Evolutionary conservation across 257 asterid genomes (phyloP).

Genomic region (Solanum tarapatanum): DNA sequence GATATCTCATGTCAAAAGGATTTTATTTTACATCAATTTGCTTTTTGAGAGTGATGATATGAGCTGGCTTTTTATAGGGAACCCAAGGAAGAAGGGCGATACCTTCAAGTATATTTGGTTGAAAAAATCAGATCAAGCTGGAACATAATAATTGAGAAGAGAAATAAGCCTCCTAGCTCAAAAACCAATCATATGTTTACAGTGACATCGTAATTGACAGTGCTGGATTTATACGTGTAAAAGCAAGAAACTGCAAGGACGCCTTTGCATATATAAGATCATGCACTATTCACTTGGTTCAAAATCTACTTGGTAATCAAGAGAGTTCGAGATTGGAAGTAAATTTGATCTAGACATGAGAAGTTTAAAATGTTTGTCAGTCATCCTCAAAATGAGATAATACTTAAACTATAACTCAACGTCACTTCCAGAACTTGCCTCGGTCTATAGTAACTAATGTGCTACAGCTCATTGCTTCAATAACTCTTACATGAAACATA

Average conservation of each 20-base stretch:
- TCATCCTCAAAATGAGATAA: neutral
- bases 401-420: neutral
- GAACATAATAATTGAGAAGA: neutral
- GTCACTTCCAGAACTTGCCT: neutral
- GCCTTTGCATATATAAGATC: neutral
- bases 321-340: neutral
- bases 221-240: neutral
- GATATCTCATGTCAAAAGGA: neutral
- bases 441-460: neutral
- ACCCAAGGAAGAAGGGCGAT: neutral
- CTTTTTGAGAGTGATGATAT: neutral
- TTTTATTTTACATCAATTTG: neutral
- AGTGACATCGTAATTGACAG: neutral
- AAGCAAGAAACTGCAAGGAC: neutral
- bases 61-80: neutral
- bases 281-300: neutral
- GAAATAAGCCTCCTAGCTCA: neutral
- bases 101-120: neutral
- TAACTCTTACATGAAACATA: neutral
- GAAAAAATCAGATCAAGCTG: neutral
- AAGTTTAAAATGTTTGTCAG: neutral
- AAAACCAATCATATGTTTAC: neutral
- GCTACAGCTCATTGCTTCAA: neutral
- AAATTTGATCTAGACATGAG: neutral
- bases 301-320: neutral